Base-by-base conservation (phyloP, 1,139 yeast genomes). In the Pichia sp. region DNA sequence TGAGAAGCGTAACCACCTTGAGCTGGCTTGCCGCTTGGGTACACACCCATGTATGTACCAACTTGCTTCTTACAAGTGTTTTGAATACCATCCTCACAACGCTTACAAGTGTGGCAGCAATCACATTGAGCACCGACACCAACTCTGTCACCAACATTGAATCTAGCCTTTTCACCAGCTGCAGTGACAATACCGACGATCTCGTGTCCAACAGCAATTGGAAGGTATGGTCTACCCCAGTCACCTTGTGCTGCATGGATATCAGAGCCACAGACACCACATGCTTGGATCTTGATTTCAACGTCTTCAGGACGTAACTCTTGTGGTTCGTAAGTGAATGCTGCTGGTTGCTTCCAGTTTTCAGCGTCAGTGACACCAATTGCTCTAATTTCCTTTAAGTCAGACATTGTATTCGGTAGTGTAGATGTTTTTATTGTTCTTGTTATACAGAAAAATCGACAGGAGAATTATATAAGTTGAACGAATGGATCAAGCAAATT, bases 191-290 rank as follows among this genome's bases (percentile, higher is more conserved):
- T 49, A 17, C 74, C 73, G 30, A 68, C 55, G 45, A 68, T 63
- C 50, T 68, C 74, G 52, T 67, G 72, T 17, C 72, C 72, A 11
- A 63, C 69, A 26, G 66, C 64, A 18, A 45, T 12, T 13, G 57
- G 57, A n/a, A 39, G 9, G 21, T 41, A 41, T 1, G 38, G 38
- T 10, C 33, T 22, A 14, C 50, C 51, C 77, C 75, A 67, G 37
- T 61, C 63, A 63, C 42, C 58, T 37, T 26, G 56, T 49, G 50
- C 50, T 16, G 64, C 59, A 51, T 66, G 72, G 28, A 66, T 51
- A 42, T 69, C 75, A 21, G 77, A 64, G 22, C 79, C 81, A 59
- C 85, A 77, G 40, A 78, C 62, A 32, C 84, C 84, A 53, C 83
- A 72, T 37, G 64, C 65, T 39, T 63, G 60, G 39, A 54, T 49